Evolutionary conservation across 179 eudicot genomes (phyloP).

Genomic region (Pouteria campechiana): DNA sequence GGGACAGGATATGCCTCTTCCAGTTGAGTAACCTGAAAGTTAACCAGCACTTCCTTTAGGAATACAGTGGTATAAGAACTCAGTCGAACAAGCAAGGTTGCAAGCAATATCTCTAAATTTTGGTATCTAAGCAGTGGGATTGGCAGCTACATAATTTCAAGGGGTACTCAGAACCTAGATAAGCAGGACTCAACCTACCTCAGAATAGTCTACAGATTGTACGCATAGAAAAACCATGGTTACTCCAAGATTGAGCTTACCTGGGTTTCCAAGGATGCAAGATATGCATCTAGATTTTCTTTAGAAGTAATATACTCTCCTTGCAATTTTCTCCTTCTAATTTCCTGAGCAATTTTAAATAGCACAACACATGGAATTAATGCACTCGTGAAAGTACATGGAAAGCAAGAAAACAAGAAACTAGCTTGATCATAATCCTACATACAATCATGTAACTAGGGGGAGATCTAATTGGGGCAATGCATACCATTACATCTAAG

Average conservation of each 20-base stretch:
- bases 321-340: conserved; percentile 67
- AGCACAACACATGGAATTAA: too few species aligned
- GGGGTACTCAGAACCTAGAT: too few species aligned
- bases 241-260: conserved; percentile 12
- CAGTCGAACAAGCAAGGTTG: background rate
- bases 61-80: background rate
- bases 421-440: too few species aligned
- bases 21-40: conserved; percentile 53
- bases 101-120: too few species aligned
- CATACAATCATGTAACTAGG: too few species aligned
- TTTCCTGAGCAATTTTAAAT: too few species aligned
- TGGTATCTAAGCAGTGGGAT: too few species aligned
- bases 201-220: too few species aligned
- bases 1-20: conserved; percentile 67
- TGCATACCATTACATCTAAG: too few species aligned
- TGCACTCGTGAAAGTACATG: conserved; percentile 1
- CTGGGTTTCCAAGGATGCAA: conserved; percentile 47
- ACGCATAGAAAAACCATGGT: background rate
- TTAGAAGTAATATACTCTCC: conserved; percentile 29
- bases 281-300: conserved; percentile 30
- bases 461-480: too few species aligned
- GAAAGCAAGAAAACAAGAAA: background rate
- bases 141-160: too few species aligned
- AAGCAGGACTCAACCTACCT: too few species aligned
- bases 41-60: background rate